These are phyloP conservation scores for Geotrichum australiense DNA, from an alignment of 1,139 yeast species.

Conservation along the genomic window DNA sequence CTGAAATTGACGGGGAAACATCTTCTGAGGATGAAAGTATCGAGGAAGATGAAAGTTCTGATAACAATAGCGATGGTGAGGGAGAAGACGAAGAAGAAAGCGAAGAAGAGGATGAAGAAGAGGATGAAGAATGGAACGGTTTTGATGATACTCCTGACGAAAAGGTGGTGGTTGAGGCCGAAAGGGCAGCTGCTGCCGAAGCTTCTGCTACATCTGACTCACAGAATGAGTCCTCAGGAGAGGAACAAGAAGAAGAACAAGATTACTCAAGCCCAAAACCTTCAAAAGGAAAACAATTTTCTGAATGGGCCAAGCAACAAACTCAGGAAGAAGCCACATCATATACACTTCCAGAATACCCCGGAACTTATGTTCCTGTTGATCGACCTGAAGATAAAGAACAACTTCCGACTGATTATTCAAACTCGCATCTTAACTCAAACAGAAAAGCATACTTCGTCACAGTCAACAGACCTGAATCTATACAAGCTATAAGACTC, in stretches of 20 bases:
- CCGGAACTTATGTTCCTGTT: constrained; percentile 31
- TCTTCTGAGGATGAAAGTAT: constrained; percentile 28
- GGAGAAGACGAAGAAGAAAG: constrained; percentile 20
- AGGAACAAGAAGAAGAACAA: constrained; percentile 21
- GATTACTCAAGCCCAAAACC: constrained; percentile 25
- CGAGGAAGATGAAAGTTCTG: constrained; percentile 23
- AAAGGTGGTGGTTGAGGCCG: constrained; percentile 17
- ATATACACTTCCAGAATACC: constrained; percentile 29
- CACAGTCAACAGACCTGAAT: constrained; percentile 54
- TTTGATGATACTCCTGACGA: constrained; percentile 19
- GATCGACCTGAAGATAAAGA: constrained; percentile 35
- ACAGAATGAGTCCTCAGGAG: constrained; percentile 23
- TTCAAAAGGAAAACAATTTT: constrained; percentile 43
- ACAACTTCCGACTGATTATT: constrained; percentile 43
- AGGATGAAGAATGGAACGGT: constrained; percentile 24
- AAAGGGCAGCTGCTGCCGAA: constrained; percentile 24
- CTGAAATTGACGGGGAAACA: constrained; percentile 39
- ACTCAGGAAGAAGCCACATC: constrained; percentile 23
- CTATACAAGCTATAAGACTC: constrained; percentile 59
- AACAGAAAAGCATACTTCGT: constrained; percentile 64
- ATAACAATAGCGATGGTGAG: constrained; percentile 25
- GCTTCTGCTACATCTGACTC: constrained; percentile 21
- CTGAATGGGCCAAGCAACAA: constrained; percentile 45
- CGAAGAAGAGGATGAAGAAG: constrained; percentile 21
- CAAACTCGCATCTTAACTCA: constrained; percentile 23